phyloP scores from a whole-genome alignment of 2,329 filamentous ascomycete genomes.

The Xylariales sp. region DNA sequence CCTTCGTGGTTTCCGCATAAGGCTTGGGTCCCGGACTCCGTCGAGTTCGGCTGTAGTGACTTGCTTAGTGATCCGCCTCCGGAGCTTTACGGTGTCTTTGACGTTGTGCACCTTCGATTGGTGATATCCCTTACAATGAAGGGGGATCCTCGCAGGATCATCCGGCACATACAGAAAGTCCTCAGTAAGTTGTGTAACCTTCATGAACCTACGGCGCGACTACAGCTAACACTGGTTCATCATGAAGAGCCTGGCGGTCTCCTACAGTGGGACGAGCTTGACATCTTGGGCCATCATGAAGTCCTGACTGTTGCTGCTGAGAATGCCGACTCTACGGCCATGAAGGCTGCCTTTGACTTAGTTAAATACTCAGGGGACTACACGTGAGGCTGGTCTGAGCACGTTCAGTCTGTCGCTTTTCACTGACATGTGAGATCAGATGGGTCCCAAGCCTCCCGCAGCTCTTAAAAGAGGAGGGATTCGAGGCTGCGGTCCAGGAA shows the following conservation, averaged over 20 bases:
- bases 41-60: background rate
- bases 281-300: background rate
- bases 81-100: background rate
- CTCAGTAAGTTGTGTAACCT: background rate
- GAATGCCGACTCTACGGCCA: background rate
- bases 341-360: background rate
- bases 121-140: background rate
- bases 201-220: background rate
- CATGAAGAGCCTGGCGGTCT: background rate
- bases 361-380: background rate
- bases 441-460: background rate
- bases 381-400: too few relatives aligned
- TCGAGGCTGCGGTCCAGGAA: background rate
- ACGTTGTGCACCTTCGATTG: background rate
- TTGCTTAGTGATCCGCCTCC: background rate
- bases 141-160: background rate
- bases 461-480: background rate
- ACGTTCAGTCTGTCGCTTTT: too few relatives aligned
- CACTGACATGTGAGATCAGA: too few relatives aligned
- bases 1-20: background rate
- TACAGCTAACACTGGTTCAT: background rate
- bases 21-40: background rate
- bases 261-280: background rate
- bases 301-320: background rate
- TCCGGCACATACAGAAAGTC: background rate